Percentiles rank a stretch among this genome's conserved stretches.
Conservation (phyloP, 2,329 filamentous ascomycete genomes). For the Cyphellophora attinorum region DNA sequence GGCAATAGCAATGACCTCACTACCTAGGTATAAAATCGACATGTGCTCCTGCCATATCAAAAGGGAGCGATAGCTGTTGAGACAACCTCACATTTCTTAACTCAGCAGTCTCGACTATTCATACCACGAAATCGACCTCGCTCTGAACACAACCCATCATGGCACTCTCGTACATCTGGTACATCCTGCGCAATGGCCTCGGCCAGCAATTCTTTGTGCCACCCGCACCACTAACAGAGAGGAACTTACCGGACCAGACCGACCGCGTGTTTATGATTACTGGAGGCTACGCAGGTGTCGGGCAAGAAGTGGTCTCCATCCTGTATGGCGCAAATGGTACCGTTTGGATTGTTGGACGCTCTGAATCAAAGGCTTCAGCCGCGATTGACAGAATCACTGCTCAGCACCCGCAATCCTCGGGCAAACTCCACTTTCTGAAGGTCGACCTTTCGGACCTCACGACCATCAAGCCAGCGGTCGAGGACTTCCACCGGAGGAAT, state of each 20-base stretch:
- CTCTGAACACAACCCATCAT: no score
- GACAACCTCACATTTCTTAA: neutral
- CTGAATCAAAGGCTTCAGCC: constrained; percentile 4
- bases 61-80: no score
- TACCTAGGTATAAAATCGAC: no score
- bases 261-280: constrained; percentile 36
- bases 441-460: constrained; percentile 21
- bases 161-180: neutral
- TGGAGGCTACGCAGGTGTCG: constrained; percentile 39
- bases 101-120: neutral
- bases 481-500: constrained; percentile 18
- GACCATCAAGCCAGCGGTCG: constrained; percentile 16
- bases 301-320: constrained; percentile 43
- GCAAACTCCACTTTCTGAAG: constrained; percentile 24
- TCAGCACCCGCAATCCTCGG: constrained; percentile 1
- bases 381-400: constrained; percentile 5
- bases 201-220: constrained; percentile 14
- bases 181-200: neutral
- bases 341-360: constrained; percentile 15
- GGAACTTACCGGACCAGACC: constrained; percentile 5
- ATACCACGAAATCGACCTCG: no score
- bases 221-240: constrained; percentile 22
- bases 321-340: constrained; percentile 46
- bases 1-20: no score
- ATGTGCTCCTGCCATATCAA: no score